phyloP scores from a whole-genome alignment of 176 grass and related monocot genomes.

The Poa pratensis region DNA sequence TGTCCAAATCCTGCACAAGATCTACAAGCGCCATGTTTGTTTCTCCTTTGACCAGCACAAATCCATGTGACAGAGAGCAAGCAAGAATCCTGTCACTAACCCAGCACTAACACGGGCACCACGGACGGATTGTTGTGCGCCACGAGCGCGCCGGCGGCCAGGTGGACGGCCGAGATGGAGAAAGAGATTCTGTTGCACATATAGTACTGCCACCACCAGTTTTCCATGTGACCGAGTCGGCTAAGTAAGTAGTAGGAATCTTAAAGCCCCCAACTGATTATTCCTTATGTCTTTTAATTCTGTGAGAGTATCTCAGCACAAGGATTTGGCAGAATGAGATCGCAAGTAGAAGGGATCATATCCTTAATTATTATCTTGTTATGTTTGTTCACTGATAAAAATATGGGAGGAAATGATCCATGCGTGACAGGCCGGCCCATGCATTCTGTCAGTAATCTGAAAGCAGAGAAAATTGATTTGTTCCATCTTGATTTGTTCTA shows the following conservation, averaged over 20 bases:
- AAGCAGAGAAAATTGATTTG: constrained; percentile 36
- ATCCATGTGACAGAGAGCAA: constrained; percentile 41
- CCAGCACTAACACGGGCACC: neutral
- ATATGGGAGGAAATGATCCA: neutral
- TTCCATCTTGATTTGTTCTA: constrained; percentile 28
- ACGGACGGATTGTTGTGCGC: constrained; percentile 5
- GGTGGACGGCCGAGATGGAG: constrained; percentile 35
- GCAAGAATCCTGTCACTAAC: constrained; percentile 10
- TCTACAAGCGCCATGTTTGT: constrained; percentile 25
- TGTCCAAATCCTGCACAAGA: constrained; percentile 49
- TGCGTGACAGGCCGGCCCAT: constrained; percentile 42
- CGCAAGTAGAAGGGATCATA: constrained; percentile 24
- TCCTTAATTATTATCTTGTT: neutral
- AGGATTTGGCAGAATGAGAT: constrained; percentile 34
- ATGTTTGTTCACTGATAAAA: too few relatives aligned
- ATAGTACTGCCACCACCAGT: neutral
- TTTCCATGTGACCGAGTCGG: constrained; percentile 47
- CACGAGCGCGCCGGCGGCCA: neutral
- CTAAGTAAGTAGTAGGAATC: constrained; percentile 33
- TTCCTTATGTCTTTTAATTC: neutral
- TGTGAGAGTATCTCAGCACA: constrained; percentile 2
- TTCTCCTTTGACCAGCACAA: constrained; percentile 46
- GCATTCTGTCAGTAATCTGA: constrained; percentile 25
- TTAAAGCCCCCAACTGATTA: constrained; percentile 33
- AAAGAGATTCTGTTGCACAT: constrained; percentile 10